These are phyloP conservation scores for Hebeloma cylindrosporum DNA, from an alignment of 768 basidiomycete species.

Conservation along the genomic window DNA sequence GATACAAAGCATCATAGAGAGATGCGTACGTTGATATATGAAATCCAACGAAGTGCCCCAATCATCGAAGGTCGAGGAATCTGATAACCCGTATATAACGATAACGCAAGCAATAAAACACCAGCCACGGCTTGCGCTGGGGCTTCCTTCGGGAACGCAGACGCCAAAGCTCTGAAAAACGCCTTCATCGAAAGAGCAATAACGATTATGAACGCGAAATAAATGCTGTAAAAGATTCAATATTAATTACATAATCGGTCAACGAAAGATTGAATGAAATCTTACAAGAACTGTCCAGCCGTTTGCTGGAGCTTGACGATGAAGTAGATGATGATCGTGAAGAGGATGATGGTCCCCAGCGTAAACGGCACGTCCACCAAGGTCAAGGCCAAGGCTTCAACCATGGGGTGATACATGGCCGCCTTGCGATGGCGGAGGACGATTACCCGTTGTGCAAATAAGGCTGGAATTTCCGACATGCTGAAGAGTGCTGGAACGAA, in stretches of 20 bases:
- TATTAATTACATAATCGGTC: constrained; percentile 2
- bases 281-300: constrained; percentile 67
- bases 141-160: constrained; percentile 56
- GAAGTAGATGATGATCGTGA: constrained; percentile 58
- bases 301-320: constrained; percentile 54
- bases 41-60: constrained; percentile 67
- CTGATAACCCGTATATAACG: constrained; percentile 35
- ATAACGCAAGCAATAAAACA: constrained; percentile 32
- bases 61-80: constrained; percentile 66
- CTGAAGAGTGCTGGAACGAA: constrained; percentile 59
- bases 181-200: constrained; percentile 69
- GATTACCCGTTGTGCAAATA: constrained; percentile 64
- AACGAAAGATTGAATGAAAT: constrained; percentile 13
- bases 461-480: constrained; percentile 66
- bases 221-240: constrained; percentile 41
- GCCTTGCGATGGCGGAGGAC: constrained; percentile 55
- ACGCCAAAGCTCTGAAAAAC: constrained; percentile 70
- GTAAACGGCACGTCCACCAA: constrained; percentile 63
- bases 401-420: constrained; percentile 53
- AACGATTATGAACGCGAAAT: constrained; percentile 55
- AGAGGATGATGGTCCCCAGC: constrained; percentile 43
- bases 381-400: constrained; percentile 51
- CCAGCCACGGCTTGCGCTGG: constrained; percentile 62
- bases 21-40: constrained; percentile 54
- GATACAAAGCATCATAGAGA: neutral